Percentiles rank a stretch among this genome's conserved stretches.
Evolutionary conservation across 352 stramenopile species (phyloP).

Genomic region (Globisporangium middletonii): DNA sequence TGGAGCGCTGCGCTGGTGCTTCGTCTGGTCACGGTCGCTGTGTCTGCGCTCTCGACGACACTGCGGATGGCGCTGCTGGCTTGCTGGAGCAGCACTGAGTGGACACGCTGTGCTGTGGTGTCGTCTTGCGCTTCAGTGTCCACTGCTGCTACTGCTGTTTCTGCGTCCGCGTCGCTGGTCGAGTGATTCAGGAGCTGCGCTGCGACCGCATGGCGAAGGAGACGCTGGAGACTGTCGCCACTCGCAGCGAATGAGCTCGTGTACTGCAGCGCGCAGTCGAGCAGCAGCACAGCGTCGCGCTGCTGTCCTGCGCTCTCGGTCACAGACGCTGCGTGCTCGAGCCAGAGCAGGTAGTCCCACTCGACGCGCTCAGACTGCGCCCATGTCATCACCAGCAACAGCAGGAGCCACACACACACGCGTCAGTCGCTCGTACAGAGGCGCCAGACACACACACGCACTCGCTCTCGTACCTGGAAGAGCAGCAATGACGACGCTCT

Average conservation of each 20-base stretch:
- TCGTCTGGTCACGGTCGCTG: neutral
- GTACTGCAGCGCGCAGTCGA: conserved; percentile 34
- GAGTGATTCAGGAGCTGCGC: conserved; percentile 7
- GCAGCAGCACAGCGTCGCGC: conserved; percentile 28
- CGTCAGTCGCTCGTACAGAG: neutral
- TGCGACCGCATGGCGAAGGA: conserved; percentile 6
- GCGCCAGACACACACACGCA: too few species aligned
- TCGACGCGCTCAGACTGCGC: conserved; percentile 34
- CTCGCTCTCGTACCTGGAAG: conserved; percentile 6
- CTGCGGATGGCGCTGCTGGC: conserved; percentile 2
- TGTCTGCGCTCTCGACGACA: conserved; percentile 1
- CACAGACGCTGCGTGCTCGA: conserved; percentile 53
- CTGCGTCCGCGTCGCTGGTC: neutral
- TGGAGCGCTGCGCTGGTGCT: conserved; percentile 8
- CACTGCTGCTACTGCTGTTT: neutral
- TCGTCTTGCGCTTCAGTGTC: neutral
- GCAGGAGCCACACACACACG: neutral
- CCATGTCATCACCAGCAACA: neutral
- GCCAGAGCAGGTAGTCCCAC: conserved; percentile 51
- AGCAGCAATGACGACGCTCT: neutral
- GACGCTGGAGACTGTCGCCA: neutral
- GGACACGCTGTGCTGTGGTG: neutral
- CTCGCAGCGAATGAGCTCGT: conserved; percentile 12
- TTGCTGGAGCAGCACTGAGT: neutral
- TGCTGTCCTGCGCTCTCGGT: conserved; percentile 27